A percentile compares a stretch with the other conserved stretches of the same genome.
Evolutionary conservation across 1,284 basidiomycete genomes (phyloP).

Genomic region (Cystobasidium pallidum): DNA sequence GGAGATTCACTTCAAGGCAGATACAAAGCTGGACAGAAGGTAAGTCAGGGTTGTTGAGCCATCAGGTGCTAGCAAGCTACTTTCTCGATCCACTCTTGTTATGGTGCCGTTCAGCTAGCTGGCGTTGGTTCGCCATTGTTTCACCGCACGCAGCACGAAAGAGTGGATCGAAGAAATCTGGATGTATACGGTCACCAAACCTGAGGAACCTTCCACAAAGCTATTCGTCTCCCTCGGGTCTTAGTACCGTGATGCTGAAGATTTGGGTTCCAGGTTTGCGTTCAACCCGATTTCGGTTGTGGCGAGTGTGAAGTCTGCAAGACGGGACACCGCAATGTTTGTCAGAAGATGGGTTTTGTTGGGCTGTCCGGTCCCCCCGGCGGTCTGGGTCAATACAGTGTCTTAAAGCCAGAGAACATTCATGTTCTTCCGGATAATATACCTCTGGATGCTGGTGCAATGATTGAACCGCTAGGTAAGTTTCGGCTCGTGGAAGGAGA

Average conservation of each 20-base stretch:
- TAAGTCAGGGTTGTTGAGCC: not conserved
- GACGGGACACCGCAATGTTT: conserved; percentile 37
- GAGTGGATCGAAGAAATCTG: too few relatives aligned
- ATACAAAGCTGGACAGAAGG: conserved; percentile 42
- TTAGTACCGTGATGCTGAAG: not conserved
- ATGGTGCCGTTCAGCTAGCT: too few relatives aligned
- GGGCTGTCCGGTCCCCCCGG: conserved; percentile 39
- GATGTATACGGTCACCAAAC: too few relatives aligned
- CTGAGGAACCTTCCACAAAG: too few relatives aligned
- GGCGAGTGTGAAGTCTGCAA: conserved; percentile 29
- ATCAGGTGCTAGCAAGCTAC: too few relatives aligned
- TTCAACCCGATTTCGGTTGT: conserved; percentile 41
- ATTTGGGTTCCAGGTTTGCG: conserved; percentile 24
- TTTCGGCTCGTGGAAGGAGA: not conserved
- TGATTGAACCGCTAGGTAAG: conserved; percentile 45
- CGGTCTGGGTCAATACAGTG: conserved; percentile 41
- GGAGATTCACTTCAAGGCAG: conserved; percentile 34
- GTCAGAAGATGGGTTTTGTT: conserved; percentile 36
- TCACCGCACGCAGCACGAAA: too few relatives aligned
- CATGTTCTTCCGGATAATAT: conserved; percentile 44
- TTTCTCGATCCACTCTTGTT: too few relatives aligned
- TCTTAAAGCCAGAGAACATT: conserved; percentile 39
- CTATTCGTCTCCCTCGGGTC: too few relatives aligned
- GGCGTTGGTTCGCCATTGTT: too few relatives aligned
- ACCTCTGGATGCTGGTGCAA: conserved; percentile 39